phyloP scores from a whole-genome alignment of 768 basidiomycete species.

The Panaeolus cyanescens region DNA sequence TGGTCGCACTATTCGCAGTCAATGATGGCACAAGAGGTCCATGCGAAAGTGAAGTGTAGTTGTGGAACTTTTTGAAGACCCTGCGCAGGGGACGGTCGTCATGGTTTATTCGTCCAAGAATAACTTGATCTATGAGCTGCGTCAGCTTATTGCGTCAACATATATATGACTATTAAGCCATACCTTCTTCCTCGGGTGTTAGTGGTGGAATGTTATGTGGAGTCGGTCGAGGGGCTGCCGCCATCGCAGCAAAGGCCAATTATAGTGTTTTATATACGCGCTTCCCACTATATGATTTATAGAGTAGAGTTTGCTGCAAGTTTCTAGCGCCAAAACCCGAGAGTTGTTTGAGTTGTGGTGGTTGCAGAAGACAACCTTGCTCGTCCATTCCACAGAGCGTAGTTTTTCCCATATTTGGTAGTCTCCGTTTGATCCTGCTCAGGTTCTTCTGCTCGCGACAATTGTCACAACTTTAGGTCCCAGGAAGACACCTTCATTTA shows the following conservation, averaged over 20 bases:
- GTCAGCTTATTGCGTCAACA: conserved; percentile 25
- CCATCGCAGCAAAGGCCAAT: conserved; percentile 10
- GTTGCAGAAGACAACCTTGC: not conserved
- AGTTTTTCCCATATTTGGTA: not conserved
- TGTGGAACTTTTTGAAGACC: conserved; percentile 81
- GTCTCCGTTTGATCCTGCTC: not conserved
- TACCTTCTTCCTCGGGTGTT: conserved; percentile 68
- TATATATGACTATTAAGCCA: conserved; percentile 9
- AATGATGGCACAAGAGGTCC: conserved; percentile 39
- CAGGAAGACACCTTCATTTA: not conserved
- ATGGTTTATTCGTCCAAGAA: conserved; percentile 78
- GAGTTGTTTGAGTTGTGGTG: not conserved
- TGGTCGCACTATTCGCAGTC: conserved; percentile 20
- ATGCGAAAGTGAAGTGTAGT: conserved; percentile 62
- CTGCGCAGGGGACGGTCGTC: conserved; percentile 80
- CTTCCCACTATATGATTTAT: not conserved
- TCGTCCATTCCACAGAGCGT: not conserved
- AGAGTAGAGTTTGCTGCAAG: not conserved
- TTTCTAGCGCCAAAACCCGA: not conserved
- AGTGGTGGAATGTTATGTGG: conserved; percentile 40
- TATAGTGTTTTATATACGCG: not conserved
- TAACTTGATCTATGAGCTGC: conserved; percentile 65
- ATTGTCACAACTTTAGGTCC: not conserved
- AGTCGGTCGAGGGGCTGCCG: conserved; percentile 21
- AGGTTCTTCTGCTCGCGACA: not conserved